A percentile compares a stretch with the other conserved stretches of the same genome.
phyloP scores from a whole-genome alignment of 2,329 filamentous ascomycete genomes.

The Beauveria sp. region DNA sequence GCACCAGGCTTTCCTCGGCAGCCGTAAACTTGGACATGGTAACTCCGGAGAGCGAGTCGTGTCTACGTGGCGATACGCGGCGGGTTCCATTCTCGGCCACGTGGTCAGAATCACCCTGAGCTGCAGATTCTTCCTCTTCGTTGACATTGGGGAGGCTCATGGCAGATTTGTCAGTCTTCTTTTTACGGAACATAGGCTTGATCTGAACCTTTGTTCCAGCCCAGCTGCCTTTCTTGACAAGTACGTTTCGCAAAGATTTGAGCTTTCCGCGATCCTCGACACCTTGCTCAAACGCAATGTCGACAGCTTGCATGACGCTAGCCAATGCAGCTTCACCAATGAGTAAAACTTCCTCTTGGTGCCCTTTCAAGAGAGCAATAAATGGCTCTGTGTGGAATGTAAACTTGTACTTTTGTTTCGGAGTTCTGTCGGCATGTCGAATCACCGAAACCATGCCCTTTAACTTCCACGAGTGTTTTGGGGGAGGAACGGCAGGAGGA shows the following conservation, averaged over 20 bases:
- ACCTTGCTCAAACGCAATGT: conserved; percentile 67
- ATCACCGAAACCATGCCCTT: conserved; percentile 97
- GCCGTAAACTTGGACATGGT: conserved; percentile 93
- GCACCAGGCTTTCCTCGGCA: conserved; percentile 81
- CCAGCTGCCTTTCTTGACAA: conserved; percentile 89
- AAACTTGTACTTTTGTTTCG: conserved; percentile 99
- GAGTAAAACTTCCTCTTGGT: conserved; percentile 91
- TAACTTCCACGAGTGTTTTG: conserved; percentile 94
- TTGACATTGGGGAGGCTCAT: conserved; percentile 27
- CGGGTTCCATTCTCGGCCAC: neutral
- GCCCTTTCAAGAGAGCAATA: conserved; percentile 86
- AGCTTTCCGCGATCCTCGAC: conserved; percentile 84
- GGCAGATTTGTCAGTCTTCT: conserved; percentile 55
- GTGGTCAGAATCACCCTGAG: conserved; percentile 17
- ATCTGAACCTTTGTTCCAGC: conserved; percentile 97
- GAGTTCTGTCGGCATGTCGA: conserved; percentile 90
- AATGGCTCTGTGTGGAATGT: conserved; percentile 97
- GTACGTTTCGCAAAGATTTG: conserved; percentile 73
- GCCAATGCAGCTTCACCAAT: conserved; percentile 84
- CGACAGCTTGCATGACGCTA: conserved; percentile 84
- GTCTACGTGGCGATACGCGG: conserved; percentile 47
- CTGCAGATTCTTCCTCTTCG: conserved; percentile 21
- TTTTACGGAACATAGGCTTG: conserved; percentile 96
- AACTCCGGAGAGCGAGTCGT: conserved; percentile 80
- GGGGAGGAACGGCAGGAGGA: conserved; percentile 55